phyloP scores from a whole-genome alignment of 768 basidiomycete species.

The Zangia roseola region DNA sequence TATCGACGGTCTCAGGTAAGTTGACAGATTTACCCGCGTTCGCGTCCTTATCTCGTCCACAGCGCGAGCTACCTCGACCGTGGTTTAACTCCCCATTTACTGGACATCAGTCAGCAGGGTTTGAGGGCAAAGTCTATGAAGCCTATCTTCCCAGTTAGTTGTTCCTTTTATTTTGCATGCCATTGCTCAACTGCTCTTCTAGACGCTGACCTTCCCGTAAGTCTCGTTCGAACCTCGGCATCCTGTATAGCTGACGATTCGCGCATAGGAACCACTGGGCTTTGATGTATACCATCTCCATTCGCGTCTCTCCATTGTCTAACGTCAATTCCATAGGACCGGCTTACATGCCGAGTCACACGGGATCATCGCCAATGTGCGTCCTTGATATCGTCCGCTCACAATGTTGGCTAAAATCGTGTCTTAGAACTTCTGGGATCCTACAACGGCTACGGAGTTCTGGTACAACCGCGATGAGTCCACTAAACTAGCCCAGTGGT shows the following conservation, averaged over 20 bases:
- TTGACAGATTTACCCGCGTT: background rate
- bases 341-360: constrained; percentile 88
- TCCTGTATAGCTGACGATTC: background rate
- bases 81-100: constrained; percentile 79
- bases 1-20: constrained; percentile 80
- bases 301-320: background rate
- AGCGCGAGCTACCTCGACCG: constrained; percentile 88
- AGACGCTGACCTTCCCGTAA: constrained; percentile 91
- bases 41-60: constrained; percentile 5
- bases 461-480: constrained; percentile 64
- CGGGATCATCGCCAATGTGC: constrained; percentile 86
- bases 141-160: constrained; percentile 84
- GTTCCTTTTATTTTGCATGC: constrained; percentile 15
- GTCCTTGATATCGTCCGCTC: constrained; percentile 13
- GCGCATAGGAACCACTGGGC: constrained; percentile 83
- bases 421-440: constrained; percentile 84
- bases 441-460: constrained; percentile 58
- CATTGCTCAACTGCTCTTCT: constrained; percentile 5
- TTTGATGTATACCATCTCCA: constrained; percentile 54
- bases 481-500: constrained; percentile 73
- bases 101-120: constrained; percentile 78
- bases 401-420: background rate
- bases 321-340: constrained; percentile 54
- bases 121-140: constrained; percentile 85
- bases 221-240: constrained; percentile 28